Percentiles rank a stretch among this genome's conserved stretches.
Evolutionary conservation across 2,329 filamentous ascomycete genomes (phyloP).

Genomic region (Diplodia seriata): DNA sequence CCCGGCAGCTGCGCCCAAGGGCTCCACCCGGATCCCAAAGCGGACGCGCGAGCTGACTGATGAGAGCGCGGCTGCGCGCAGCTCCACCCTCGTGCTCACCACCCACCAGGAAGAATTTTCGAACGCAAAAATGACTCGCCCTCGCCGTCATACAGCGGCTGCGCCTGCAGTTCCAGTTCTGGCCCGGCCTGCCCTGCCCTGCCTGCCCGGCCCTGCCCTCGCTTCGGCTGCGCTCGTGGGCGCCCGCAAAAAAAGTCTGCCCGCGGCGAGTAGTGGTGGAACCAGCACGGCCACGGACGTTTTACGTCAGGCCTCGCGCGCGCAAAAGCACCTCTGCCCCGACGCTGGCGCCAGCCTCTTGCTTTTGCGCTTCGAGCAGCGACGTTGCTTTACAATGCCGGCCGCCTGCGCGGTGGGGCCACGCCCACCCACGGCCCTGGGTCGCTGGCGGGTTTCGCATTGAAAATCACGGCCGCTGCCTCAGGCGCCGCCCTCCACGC

Average conservation of each 20-base stretch:
- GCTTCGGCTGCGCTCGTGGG: conserved; percentile 9
- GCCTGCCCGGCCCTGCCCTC: neutral
- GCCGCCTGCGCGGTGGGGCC: neutral
- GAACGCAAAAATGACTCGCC: conserved; percentile 27
- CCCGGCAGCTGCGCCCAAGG: conserved; percentile 5
- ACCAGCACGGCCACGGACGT: neutral
- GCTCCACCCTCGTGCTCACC: conserved; percentile 21
- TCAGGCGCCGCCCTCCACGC: conserved; percentile 4
- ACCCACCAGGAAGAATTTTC: conserved; percentile 23
- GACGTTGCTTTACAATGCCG: conserved; percentile 1
- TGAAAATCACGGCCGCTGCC: conserved; percentile 21
- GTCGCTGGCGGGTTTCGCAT: conserved; percentile 31
- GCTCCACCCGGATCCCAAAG: conserved; percentile 13
- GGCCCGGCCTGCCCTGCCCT: neutral
- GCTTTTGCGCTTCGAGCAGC: neutral
- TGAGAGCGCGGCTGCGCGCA: conserved; percentile 20
- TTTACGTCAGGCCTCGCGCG: conserved; percentile 25
- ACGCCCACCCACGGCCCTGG: conserved; percentile 12
- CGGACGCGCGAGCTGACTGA: conserved; percentile 6
- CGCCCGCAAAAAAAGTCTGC: conserved; percentile 10
- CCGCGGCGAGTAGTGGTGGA: neutral
- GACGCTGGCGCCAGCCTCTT: neutral
- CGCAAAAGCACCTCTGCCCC: neutral
- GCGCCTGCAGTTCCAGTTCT: no score
- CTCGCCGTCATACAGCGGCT: conserved; percentile 19